A percentile compares a stretch with the other conserved stretches of the same genome.
phyloP scores from a whole-genome alignment of 1,284 basidiomycete species.

The Cerrena zonata region DNA sequence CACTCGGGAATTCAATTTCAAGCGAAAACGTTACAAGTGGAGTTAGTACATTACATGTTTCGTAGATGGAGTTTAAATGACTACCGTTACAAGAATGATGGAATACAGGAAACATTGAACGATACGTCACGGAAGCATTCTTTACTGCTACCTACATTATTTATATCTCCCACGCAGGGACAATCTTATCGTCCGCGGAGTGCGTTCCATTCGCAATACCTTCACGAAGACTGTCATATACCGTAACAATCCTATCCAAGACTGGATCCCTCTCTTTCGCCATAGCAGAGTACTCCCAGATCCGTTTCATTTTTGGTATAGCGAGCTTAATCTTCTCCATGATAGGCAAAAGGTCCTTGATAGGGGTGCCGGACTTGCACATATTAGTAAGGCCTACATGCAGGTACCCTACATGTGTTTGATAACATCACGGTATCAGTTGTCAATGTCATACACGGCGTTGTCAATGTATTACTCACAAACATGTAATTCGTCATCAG shows the following conservation, averaged over 20 bases:
- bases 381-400: not conserved
- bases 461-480: slow-evolving; percentile 3
- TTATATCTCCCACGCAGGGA: too few relatives aligned
- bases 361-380: slow-evolving; percentile 1
- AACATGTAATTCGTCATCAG: slow-evolving; percentile 2
- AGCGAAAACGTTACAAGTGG: too few relatives aligned
- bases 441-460: not conserved
- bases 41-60: too few relatives aligned
- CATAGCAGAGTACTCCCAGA: slow-evolving; percentile 19
- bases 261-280: slow-evolving; percentile 9
- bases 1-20: too few relatives aligned
- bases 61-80: too few relatives aligned
- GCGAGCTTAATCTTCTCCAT: slow-evolving; percentile 10
- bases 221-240: slow-evolving; percentile 10
- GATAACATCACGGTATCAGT: not conserved
- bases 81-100: too few relatives aligned
- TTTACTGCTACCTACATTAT: too few relatives aligned
- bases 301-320: slow-evolving; percentile 14
- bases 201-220: slow-evolving; percentile 7
- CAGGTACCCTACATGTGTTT: slow-evolving; percentile 4
- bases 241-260: slow-evolving; percentile 4
- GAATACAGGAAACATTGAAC: too few relatives aligned
- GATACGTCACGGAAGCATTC: too few relatives aligned
- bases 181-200: slow-evolving; percentile 11
- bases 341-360: slow-evolving; percentile 6